Evolutionary conservation across 2,329 filamentous ascomycete genomes (phyloP).

Genomic region (Thielaviopsis ethacetica): DNA sequence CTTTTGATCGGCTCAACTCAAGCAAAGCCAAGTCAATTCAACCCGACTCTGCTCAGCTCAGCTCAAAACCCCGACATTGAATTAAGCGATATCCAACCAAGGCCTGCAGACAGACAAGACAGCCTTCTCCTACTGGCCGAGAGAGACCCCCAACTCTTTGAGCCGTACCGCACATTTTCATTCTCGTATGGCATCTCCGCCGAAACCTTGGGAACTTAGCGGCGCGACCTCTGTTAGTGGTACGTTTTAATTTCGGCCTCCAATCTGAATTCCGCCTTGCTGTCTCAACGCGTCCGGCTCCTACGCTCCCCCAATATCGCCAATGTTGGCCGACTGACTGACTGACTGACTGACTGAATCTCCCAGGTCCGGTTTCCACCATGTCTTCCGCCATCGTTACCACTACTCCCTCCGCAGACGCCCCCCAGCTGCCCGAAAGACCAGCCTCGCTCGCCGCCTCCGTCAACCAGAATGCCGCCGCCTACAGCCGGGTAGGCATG

Average conservation of each 20-base stretch:
- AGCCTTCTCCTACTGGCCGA: not conserved
- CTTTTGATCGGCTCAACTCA: not conserved
- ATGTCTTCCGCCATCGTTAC: slow-evolving; percentile 25
- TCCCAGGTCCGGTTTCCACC: slow-evolving; percentile 15
- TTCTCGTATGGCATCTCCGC: slow-evolving; percentile 54
- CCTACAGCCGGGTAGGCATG: slow-evolving; percentile 44
- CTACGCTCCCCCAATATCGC: slow-evolving; percentile 24
- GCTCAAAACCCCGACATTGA: too few species aligned
- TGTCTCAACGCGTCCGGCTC: slow-evolving; percentile 7
- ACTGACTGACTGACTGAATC: not conserved
- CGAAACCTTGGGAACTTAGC: slow-evolving; percentile 90
- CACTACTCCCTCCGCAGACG: slow-evolving; percentile 20
- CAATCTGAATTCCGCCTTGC: slow-evolving; percentile 3
- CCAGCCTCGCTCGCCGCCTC: slow-evolving; percentile 62
- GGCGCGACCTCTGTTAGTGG: slow-evolving; percentile 28
- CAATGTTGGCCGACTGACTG: slow-evolving; percentile 14
- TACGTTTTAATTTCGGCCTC: slow-evolving; percentile 4
- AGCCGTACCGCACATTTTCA: too few species aligned
- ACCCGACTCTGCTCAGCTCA: not conserved
- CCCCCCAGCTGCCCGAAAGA: slow-evolving; percentile 63
- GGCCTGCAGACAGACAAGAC: not conserved
- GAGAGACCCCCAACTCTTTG: too few species aligned
- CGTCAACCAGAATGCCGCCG: slow-evolving; percentile 76
- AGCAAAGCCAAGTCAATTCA: not conserved
- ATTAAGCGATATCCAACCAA: not conserved